Percentiles rank a stretch among this genome's conserved stretches.
phyloP scores from a whole-genome alignment of 495 filamentous ascomycete genomes.

The Sordaria brevicollis region DNA sequence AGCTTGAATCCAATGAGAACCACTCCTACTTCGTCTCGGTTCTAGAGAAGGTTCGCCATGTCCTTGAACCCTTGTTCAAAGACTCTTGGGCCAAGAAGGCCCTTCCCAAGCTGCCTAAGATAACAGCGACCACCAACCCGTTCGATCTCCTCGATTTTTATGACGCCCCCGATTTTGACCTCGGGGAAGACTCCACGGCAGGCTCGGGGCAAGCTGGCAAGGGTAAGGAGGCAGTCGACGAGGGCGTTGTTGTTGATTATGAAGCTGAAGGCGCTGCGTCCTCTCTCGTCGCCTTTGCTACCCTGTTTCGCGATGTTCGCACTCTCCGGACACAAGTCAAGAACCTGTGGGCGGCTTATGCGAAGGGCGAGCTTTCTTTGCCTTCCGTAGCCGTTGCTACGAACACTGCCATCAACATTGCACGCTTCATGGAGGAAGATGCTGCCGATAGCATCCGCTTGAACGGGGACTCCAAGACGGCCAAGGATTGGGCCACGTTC shows the following conservation, averaged over 20 bases:
- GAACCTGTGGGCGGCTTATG: not conserved
- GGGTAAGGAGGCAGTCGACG: not conserved
- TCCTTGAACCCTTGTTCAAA: not conserved
- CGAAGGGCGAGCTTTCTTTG: not conserved
- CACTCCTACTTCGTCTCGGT: not conserved
- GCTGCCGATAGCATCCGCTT: not conserved
- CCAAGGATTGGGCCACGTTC: not conserved
- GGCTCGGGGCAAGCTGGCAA: not conserved
- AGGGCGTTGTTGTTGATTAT: not conserved
- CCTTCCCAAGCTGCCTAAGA: not conserved
- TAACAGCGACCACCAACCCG: not conserved
- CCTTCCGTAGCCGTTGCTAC: conserved; percentile 1
- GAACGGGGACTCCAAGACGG: not conserved
- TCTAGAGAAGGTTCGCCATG: not conserved
- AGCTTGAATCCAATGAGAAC: not conserved
- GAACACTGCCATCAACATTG: conserved; percentile 1
- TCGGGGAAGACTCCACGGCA: not conserved
- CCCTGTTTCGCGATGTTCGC: not conserved
- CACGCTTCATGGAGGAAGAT: conserved; percentile 1
- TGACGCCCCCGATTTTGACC: not conserved
- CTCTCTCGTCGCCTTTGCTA: not conserved
- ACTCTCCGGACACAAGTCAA: not conserved
- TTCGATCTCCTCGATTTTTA: not conserved
- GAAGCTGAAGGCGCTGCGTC: not conserved
- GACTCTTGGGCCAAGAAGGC: not conserved